Conservation (phyloP, 352 stramenopile genomes). For the Albugo laibachii region DNA sequence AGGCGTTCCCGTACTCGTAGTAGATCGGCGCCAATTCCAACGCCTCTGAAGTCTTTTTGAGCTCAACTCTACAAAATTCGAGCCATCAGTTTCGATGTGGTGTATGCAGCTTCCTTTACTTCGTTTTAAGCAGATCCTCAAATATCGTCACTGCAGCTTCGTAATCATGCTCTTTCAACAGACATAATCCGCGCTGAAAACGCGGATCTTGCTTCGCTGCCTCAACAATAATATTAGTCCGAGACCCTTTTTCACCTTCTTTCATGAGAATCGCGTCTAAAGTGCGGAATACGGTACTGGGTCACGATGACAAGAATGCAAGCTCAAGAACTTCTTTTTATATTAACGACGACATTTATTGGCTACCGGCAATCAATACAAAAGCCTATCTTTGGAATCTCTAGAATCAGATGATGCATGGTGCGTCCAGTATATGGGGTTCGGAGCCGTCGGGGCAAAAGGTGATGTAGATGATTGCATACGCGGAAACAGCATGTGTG, state of each 20-base stretch:
- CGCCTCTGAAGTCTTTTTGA: slow-evolving; percentile 43
- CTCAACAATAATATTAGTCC: slow-evolving; percentile 6
- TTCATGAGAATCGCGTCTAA: too few relatives aligned
- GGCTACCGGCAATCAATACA: too few relatives aligned
- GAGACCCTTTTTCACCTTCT: slow-evolving; percentile 2
- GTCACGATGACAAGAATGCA: too few relatives aligned
- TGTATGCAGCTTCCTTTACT: slow-evolving; percentile 14
- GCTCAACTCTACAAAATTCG: slow-evolving; percentile 21
- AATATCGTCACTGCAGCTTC: slow-evolving; percentile 62
- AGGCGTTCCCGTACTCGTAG: slow-evolving; percentile 67
- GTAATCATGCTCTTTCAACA: slow-evolving; percentile 63
- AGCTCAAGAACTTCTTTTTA: too few relatives aligned
- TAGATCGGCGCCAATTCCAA: slow-evolving; percentile 47
- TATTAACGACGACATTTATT: too few relatives aligned
- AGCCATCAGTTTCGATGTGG: not conserved
- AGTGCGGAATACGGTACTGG: too few relatives aligned
- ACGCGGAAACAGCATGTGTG: too few relatives aligned
- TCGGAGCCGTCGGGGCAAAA: too few relatives aligned
- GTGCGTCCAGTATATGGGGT: too few relatives aligned
- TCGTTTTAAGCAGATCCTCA: slow-evolving; percentile 54
- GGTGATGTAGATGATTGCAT: too few relatives aligned
- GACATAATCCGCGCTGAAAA: slow-evolving; percentile 37
- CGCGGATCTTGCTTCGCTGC: slow-evolving; percentile 49
- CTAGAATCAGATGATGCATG: too few relatives aligned
- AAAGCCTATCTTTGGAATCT: too few relatives aligned